These are phyloP conservation scores for Cucumis melo DNA, from an alignment of 306 rosid genomes.

Conservation along the genomic window DNA sequence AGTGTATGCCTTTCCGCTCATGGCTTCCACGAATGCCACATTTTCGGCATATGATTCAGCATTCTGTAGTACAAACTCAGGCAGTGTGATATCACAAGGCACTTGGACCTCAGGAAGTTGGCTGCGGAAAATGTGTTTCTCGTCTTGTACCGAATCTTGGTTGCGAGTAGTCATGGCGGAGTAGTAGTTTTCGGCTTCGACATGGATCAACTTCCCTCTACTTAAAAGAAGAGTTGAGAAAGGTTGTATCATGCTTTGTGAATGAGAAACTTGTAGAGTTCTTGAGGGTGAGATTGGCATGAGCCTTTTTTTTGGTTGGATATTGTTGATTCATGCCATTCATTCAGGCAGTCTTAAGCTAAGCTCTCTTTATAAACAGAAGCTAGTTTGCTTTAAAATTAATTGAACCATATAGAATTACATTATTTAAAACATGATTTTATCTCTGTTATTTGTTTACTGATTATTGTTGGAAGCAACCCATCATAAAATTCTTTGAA, in stretches of 20 bases:
- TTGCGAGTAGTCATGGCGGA: slow-evolving; percentile 27
- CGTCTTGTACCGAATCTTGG: slow-evolving; percentile 10
- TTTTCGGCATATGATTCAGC: slow-evolving; percentile 44
- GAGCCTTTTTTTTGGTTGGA: slow-evolving; percentile 3
- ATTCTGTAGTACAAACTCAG: slow-evolving; percentile 62
- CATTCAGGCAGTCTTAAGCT: background rate
- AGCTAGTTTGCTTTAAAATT: background rate
- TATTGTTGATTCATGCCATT: slow-evolving; percentile 10
- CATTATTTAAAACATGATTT: background rate
- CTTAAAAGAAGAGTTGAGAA: slow-evolving; percentile 3
- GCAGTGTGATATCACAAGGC: slow-evolving; percentile 60
- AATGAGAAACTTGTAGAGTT: background rate
- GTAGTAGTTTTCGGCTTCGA: background rate
- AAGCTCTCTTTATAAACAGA: background rate
- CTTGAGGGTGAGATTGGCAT: slow-evolving; percentile 1
- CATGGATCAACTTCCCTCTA: background rate
- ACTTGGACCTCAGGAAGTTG: slow-evolving; percentile 33
- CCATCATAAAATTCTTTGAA: too few species aligned
- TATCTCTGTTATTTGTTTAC: background rate
- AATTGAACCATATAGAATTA: background rate
- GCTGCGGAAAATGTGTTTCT: slow-evolving; percentile 54
- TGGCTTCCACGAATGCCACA: slow-evolving; percentile 83
- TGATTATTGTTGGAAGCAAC: background rate
- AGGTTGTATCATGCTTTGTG: slow-evolving; percentile 10
- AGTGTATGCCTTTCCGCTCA: slow-evolving; percentile 50